These are phyloP conservation scores for Geosmithia putterillii DNA, from an alignment of 2,329 filamentous ascomycete genomes.

Conservation along the genomic window DNA sequence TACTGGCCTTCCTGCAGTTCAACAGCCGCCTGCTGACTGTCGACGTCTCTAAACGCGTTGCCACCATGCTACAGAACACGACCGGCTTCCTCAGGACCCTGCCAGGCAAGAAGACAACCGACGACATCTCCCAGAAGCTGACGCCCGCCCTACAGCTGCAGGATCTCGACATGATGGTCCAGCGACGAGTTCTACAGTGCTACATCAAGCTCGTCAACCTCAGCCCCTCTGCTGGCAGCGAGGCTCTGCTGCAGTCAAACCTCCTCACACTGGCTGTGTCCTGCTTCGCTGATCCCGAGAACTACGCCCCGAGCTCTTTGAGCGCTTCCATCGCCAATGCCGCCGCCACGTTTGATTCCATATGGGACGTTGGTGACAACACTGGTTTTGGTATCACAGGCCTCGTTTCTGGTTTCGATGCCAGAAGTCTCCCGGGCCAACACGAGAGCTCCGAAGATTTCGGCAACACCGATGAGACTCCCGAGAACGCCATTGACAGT, in stretches of 20 bases:
- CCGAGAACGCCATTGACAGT: slow-evolving; percentile 52
- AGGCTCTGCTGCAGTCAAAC: slow-evolving; percentile 82
- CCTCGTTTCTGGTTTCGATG: slow-evolving; percentile 64
- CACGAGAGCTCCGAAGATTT: slow-evolving; percentile 36
- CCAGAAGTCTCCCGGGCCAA: slow-evolving; percentile 59
- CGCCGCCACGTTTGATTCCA: slow-evolving; percentile 77
- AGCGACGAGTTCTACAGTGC: slow-evolving; percentile 84
- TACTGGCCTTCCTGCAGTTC: slow-evolving; percentile 85
- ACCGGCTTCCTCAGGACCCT: slow-evolving; percentile 78
- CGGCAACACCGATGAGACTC: slow-evolving; percentile 38
- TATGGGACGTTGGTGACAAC: slow-evolving; percentile 94
- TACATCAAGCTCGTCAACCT: slow-evolving; percentile 86
- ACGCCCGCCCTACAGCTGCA: slow-evolving; percentile 78
- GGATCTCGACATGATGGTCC: slow-evolving; percentile 87
- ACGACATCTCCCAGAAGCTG: slow-evolving; percentile 75
- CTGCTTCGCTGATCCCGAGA: slow-evolving; percentile 85
- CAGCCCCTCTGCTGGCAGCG: slow-evolving; percentile 72
- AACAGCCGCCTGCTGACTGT: slow-evolving; percentile 85
- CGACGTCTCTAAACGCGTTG: slow-evolving; percentile 86
- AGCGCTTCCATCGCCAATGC: slow-evolving; percentile 87
- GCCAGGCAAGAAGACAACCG: slow-evolving; percentile 70
- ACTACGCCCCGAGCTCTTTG: slow-evolving; percentile 71
- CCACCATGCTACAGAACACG: slow-evolving; percentile 90
- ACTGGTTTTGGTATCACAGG: slow-evolving; percentile 89
- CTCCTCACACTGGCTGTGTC: slow-evolving; percentile 80